Conservation (phyloP, 2,329 filamentous ascomycete species). For the Pseudocercospora vitis region DNA sequence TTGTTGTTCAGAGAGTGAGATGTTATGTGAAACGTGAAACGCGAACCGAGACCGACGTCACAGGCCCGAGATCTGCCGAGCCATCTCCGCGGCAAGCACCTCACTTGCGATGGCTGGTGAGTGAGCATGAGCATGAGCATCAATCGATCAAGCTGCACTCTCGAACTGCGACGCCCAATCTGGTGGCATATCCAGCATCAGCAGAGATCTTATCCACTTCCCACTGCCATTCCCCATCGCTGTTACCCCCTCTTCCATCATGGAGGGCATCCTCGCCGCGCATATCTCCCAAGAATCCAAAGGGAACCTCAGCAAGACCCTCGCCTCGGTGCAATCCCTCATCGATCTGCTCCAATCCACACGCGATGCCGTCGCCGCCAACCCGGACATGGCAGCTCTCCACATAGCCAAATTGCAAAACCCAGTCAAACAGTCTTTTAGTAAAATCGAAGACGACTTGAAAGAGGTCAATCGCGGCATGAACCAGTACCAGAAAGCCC, state of each 20-base stretch:
- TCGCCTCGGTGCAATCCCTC: conserved; percentile 78
- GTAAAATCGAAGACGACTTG: conserved; percentile 74
- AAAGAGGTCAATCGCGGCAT: conserved; percentile 81
- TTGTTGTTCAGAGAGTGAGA: not conserved
- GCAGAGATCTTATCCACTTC: not conserved
- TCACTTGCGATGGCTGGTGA: not conserved
- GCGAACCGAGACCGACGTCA: not conserved
- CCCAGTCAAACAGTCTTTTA: conserved; percentile 77
- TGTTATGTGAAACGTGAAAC: not conserved
- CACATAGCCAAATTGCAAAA: conserved; percentile 83
- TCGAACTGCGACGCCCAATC: too few relatives aligned
- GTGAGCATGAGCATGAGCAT: not conserved
- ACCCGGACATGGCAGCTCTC: conserved; percentile 69
- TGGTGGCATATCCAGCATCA: too few relatives aligned
- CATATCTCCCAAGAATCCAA: conserved; percentile 69
- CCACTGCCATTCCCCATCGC: not conserved
- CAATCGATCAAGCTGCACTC: not conserved
- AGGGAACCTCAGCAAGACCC: conserved; percentile 67
- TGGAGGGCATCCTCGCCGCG: conserved; percentile 71
- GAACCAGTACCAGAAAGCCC: conserved; percentile 77
- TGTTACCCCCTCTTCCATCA: conserved; percentile 32
- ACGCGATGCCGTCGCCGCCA: conserved; percentile 69
- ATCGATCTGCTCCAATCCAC: conserved; percentile 75
- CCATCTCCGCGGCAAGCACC: not conserved
- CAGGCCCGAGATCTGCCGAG: conserved; percentile 1